Evolutionary conservation across 148 eudicot species (phyloP), one percentile per base, ranked within the genome.

Genomic region (Polygonum aviculare): DNA sequence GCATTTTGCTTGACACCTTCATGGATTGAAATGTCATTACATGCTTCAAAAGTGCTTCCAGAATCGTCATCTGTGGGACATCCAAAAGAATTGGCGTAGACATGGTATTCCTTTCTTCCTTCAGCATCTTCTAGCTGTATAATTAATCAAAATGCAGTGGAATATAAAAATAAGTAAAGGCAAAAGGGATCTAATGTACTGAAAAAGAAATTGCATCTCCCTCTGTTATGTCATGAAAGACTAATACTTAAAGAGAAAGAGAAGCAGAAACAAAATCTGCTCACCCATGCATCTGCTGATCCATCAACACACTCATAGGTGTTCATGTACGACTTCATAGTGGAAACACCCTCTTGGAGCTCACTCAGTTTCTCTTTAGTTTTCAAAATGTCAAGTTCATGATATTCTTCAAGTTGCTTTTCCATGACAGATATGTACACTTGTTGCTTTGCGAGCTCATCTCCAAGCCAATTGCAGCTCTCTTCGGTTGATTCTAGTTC

Each of bases 261-360:
- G 76, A 12, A 31, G 0, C 14, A 70, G 22, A 22, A 59, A 51
- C 47, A 31, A 26, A 31, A 74, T 55, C 54, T 75, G 67, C 84
- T 81, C 85, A 90, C 94, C 86, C 36, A 18, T 75, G 75, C 83
- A 80, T 77, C 77, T 51, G 31, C 54, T 69, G 44, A 75, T 44
- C 55, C 81, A 63, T 60, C 76, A 75, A 21, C 59, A 41, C 79
- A 48, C 50, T 38, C 45, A 80, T 78, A 82, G 35, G 80, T 80
- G 77, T 77, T 72, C 73, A 90, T 75, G 78, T 84, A 79, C 72
- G 78, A 81, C 73, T 74, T 80, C 21, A 88, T 80, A 31, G 76
- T 70, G 59, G 88, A 85, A 75, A 90, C 85, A 19, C 88, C 90
- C 51, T 36, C 16, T 73, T 80, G 84, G 41, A 88, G 79, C 86